Conservation (phyloP, 345 rosid genomes). For the Euphorbia peplus region DNA sequence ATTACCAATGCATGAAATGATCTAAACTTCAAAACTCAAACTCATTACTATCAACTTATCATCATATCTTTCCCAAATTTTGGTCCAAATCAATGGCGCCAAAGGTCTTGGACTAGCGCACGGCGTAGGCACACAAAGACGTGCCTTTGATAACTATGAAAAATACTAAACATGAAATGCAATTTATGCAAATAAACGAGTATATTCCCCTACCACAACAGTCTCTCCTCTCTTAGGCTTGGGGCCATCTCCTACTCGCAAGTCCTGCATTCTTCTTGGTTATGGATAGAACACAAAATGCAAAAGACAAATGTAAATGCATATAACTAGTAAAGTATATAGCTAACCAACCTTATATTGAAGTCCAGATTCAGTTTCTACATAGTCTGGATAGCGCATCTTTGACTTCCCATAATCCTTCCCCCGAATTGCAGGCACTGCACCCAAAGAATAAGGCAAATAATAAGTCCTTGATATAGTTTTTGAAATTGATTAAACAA, state of each 20-base stretch:
- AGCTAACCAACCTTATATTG: conserved; percentile 82
- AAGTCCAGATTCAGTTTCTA: conserved; percentile 79
- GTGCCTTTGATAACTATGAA: too few species aligned
- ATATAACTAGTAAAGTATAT: not conserved
- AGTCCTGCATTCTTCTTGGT: conserved; percentile 55
- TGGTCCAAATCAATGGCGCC: too few species aligned
- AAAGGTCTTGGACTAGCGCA: too few species aligned
- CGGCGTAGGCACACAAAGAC: too few species aligned
- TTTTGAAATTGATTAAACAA: not conserved
- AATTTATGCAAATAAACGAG: too few species aligned
- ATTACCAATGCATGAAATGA: not conserved
- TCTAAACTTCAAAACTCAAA: not conserved
- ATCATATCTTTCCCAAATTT: not conserved
- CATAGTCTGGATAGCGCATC: conserved; percentile 85
- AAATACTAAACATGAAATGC: not conserved
- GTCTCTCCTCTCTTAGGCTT: conserved; percentile 71
- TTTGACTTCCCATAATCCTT: conserved; percentile 93
- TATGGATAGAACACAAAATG: conserved; percentile 19
- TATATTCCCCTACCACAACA: conserved; percentile 62
- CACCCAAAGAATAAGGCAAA: conserved; percentile 10
- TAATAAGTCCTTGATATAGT: not conserved
- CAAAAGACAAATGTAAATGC: not conserved
- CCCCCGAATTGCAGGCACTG: conserved; percentile 96
- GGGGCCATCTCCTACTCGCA: conserved; percentile 76
- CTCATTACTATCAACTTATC: not conserved